These are phyloP conservation scores for Fusarium sp. DNA, from an alignment of 2,329 filamentous ascomycete species.

Conservation along the genomic window DNA sequence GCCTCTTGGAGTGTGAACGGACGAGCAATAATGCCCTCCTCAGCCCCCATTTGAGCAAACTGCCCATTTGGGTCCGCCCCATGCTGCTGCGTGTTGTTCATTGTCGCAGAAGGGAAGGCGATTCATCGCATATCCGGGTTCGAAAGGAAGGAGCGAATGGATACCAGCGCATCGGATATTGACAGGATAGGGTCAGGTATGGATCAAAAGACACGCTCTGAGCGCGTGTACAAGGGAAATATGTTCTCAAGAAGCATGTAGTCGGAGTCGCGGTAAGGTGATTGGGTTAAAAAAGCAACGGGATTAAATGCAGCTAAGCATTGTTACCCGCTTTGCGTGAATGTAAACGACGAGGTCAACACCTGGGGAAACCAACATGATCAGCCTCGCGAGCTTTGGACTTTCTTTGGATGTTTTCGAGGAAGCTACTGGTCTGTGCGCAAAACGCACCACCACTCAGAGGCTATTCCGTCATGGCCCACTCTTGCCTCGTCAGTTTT, in stretches of 20 bases:
- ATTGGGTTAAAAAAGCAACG: not conserved
- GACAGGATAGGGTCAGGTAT: slow-evolving; percentile 1
- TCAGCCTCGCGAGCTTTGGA: slow-evolving; percentile 38
- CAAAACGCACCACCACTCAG: slow-evolving; percentile 31
- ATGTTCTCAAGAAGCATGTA: not conserved
- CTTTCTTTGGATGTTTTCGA: slow-evolving; percentile 32
- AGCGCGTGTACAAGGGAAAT: slow-evolving; percentile 3
- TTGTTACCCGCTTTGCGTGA: slow-evolving; percentile 29
- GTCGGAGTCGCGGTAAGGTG: not conserved
- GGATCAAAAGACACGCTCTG: slow-evolving; percentile 11
- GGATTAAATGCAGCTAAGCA: slow-evolving; percentile 35
- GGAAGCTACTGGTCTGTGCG: slow-evolving; percentile 32
- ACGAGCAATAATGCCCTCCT: slow-evolving; percentile 45
- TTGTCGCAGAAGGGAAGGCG: slow-evolving; percentile 41
- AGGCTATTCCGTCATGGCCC: slow-evolving; percentile 38
- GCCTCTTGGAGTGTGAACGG: slow-evolving; percentile 76
- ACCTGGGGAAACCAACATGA: slow-evolving; percentile 34
- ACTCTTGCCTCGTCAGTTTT: slow-evolving; percentile 42
- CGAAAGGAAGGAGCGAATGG: slow-evolving; percentile 40
- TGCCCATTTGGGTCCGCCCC: slow-evolving; percentile 48
- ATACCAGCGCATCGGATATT: slow-evolving; percentile 40
- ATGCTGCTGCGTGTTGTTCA: slow-evolving; percentile 44
- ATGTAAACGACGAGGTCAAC: slow-evolving; percentile 30
- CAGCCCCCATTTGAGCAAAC: slow-evolving; percentile 34
- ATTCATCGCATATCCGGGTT: slow-evolving; percentile 46